Percentiles rank a stretch among this genome's conserved stretches.
Conservation (phyloP, 768 basidiomycete species). For the Xanthoconium purpureum region DNA sequence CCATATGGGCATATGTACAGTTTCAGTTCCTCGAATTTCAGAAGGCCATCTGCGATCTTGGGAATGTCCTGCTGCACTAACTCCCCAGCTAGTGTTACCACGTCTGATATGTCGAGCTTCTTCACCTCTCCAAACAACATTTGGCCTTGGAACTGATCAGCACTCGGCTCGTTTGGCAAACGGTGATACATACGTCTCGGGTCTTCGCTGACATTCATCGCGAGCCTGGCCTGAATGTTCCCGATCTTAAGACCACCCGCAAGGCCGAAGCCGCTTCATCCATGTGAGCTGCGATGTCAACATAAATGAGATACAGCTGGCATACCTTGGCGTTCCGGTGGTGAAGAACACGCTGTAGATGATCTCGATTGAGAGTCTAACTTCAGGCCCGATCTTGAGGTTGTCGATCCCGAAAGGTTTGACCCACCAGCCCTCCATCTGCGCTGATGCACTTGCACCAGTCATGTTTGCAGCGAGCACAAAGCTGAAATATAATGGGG, state of each 20-base stretch:
- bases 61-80: too few relatives aligned
- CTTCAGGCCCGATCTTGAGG: not conserved
- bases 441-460: not conserved
- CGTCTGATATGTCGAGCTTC: not conserved
- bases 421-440: not conserved
- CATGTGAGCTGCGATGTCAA: not conserved
- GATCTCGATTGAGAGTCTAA: not conserved
- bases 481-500: not conserved
- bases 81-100: not conserved
- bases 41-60: not conserved
- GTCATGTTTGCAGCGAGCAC: not conserved
- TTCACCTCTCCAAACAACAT: not conserved
- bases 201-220: not conserved
- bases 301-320: not conserved
- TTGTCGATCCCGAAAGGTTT: not conserved
- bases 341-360: not conserved
- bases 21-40: not conserved
- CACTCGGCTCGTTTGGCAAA: not conserved
- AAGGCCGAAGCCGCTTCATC: not conserved
- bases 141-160: not conserved
- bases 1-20: not conserved
- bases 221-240: not conserved
- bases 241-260: not conserved
- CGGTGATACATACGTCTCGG: not conserved
- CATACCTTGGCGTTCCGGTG: not conserved